Conservation (phyloP, 768 basidiomycete species). For the Auricularia cornea region DNA sequence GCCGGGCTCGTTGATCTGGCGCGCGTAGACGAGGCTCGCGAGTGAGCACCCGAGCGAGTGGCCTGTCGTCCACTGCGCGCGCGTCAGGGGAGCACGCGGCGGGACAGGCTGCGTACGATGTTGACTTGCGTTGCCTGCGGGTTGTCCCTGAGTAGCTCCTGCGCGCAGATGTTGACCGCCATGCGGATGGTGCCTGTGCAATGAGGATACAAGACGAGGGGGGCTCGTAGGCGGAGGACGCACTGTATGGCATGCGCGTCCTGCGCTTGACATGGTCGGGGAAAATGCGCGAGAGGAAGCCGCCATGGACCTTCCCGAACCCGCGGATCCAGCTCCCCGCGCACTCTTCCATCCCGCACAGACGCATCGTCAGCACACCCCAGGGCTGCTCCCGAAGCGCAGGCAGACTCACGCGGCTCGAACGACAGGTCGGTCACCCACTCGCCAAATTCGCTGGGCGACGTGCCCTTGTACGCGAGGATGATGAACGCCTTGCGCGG, state of each 20-base stretch:
- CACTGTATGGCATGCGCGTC: slow-evolving; percentile 12
- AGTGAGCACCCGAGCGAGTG: slow-evolving; percentile 13
- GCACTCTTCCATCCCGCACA: too few relatives aligned
- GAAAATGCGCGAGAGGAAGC: slow-evolving; percentile 12
- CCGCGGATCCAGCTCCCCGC: slow-evolving; percentile 12
- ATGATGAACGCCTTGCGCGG: slow-evolving; percentile 12
- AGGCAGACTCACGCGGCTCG: neutral
- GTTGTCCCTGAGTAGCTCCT: slow-evolving; percentile 6
- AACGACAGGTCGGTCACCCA: slow-evolving; percentile 15
- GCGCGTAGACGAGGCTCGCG: slow-evolving; percentile 13
- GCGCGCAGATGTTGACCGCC: slow-evolving; percentile 9
- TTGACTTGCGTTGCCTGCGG: slow-evolving; percentile 11
- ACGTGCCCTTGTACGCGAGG: slow-evolving; percentile 16
- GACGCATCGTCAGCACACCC: slow-evolving; percentile 6
- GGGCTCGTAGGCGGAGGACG: neutral
- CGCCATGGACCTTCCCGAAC: slow-evolving; percentile 12
- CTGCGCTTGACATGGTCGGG: slow-evolving; percentile 8
- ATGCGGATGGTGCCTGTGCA: slow-evolving; percentile 10
- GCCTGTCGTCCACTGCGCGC: slow-evolving; percentile 10
- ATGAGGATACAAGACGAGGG: neutral
- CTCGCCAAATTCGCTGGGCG: slow-evolving; percentile 13
- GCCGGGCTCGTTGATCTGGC: slow-evolving; percentile 10
- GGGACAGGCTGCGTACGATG: neutral
- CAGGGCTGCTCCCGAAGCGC: neutral
- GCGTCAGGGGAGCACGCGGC: too few relatives aligned